These are phyloP conservation scores for Rhynchospora breviuscula DNA, from an alignment of 176 grass and related monocot genomes.

Conservation along the genomic window DNA sequence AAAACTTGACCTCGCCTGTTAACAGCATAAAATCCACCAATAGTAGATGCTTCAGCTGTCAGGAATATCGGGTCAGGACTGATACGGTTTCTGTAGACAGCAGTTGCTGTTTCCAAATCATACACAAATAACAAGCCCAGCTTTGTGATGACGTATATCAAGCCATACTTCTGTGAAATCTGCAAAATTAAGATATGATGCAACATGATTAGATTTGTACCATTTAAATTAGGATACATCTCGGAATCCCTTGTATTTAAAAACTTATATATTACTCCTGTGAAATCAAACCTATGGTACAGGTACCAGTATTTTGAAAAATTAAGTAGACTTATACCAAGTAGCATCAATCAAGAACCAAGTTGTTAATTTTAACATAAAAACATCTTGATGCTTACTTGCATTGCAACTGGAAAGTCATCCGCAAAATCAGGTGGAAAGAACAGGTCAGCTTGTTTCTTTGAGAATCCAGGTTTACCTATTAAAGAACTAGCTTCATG, in stretches of 20 bases:
- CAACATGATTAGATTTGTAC: slow-evolving; percentile 25
- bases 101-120: slow-evolving; percentile 86
- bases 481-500: slow-evolving; percentile 5
- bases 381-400: slow-evolving; percentile 38
- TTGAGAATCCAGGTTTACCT: slow-evolving; percentile 89
- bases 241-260: no score
- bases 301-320: no score
- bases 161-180: slow-evolving; percentile 96
- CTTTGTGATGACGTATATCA: slow-evolving; percentile 94
- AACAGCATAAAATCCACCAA: slow-evolving; percentile 94
- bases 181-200: slow-evolving; percentile 31
- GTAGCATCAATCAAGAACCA: neutral
- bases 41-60: slow-evolving; percentile 69
- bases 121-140: slow-evolving; percentile 96
- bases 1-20: slow-evolving; percentile 96
- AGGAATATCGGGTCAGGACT: slow-evolving; percentile 98
- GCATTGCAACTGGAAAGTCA: slow-evolving; percentile 98
- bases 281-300: no score
- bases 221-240: neutral
- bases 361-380: neutral
- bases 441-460: slow-evolving; percentile 97
- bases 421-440: slow-evolving; percentile 95
- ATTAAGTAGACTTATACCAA: neutral
- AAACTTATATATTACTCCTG: no score
- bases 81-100: slow-evolving; percentile 98